Evolutionary conservation across 768 basidiomycete species (phyloP).

Genomic region (Hortiboletus flavorubellus): DNA sequence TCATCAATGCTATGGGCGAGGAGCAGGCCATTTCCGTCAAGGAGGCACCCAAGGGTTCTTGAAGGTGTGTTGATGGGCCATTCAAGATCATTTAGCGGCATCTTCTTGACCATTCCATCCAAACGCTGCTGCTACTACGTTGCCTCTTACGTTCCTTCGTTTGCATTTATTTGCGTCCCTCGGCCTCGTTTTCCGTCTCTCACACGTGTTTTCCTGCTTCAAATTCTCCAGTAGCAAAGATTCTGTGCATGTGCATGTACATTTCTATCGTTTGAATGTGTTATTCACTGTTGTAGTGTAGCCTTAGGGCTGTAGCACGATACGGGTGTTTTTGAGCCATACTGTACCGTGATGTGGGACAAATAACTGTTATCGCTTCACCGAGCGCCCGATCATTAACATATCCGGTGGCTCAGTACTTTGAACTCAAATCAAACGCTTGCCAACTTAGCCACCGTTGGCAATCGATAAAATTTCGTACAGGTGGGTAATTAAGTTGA

Average conservation of each 20-base stretch:
- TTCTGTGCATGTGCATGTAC: constrained; percentile 26
- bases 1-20: constrained; percentile 88
- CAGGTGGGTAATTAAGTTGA: constrained; percentile 7
- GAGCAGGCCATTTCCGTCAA: constrained; percentile 89
- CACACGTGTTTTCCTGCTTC: constrained; percentile 11
- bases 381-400: not conserved
- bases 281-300: constrained; percentile 28
- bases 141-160: constrained; percentile 6
- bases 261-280: constrained; percentile 28
- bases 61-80: constrained; percentile 13
- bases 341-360: not conserved
- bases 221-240: constrained; percentile 21
- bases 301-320: constrained; percentile 14
- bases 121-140: not conserved
- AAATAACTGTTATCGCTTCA: not conserved
- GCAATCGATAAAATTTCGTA: not conserved
- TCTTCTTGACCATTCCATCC: not conserved
- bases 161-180: constrained; percentile 17
- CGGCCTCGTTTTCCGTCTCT: constrained; percentile 5
- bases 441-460: constrained; percentile 12
- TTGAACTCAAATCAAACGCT: not conserved
- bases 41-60: constrained; percentile 73
- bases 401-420: not conserved
- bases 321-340: not conserved
- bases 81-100: not conserved